A percentile compares a stretch with the other conserved stretches of the same genome.
These are phyloP conservation scores for Penicillium italicum DNA, from an alignment of 2,329 filamentous ascomycete species.

Conservation along the genomic window DNA sequence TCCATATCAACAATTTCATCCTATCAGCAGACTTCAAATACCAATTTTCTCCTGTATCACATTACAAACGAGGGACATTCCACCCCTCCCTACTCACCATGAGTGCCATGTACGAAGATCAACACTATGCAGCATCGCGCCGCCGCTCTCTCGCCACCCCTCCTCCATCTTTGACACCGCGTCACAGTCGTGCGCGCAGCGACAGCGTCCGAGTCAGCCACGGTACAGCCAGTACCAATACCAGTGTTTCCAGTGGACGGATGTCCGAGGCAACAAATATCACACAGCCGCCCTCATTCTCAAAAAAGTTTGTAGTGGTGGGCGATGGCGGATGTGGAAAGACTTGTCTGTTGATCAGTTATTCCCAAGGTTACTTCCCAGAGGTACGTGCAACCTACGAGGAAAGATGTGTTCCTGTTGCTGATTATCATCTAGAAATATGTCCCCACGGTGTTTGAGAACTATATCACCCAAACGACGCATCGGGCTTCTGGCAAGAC, in stretches of 20 bases:
- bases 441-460: conserved; percentile 97
- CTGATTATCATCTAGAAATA: conserved; percentile 71
- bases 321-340: conserved; percentile 98
- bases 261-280: conserved; percentile 78
- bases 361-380: conserved; percentile 97
- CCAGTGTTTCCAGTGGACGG: conserved; percentile 67
- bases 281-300: conserved; percentile 88
- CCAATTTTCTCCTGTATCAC: neutral
- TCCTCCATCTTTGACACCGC: conserved; percentile 41
- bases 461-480: conserved; percentile 97
- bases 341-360: conserved; percentile 97
- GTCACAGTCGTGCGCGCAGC: conserved; percentile 49
- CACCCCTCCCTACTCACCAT: conserved; percentile 25
- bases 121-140: conserved; percentile 55
- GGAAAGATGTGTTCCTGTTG: neutral
- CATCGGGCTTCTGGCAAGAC: conserved; percentile 87
- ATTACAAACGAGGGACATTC: conserved; percentile 16
- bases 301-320: conserved; percentile 98
- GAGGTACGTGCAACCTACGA: conserved; percentile 62
- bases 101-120: conserved; percentile 39
- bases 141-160: conserved; percentile 52
- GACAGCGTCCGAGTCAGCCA: conserved; percentile 71
- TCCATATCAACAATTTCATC: neutral
- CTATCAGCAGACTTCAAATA: neutral
- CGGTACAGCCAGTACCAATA: conserved; percentile 82